phyloP scores from a whole-genome alignment of 768 basidiomycete genomes.

The Sarcodon aspratus region DNA sequence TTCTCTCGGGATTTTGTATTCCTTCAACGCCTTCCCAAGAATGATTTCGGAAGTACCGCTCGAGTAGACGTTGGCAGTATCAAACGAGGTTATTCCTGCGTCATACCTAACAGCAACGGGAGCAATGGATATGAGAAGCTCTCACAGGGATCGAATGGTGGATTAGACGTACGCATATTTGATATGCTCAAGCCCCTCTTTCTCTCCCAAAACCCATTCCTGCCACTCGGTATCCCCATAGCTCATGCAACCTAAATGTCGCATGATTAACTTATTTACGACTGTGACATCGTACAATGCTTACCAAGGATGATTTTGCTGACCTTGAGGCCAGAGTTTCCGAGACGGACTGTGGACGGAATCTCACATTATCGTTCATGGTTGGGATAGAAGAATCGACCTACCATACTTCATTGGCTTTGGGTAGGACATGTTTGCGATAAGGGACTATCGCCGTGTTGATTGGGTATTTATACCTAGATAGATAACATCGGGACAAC shows the following conservation, averaged over 20 bases:
- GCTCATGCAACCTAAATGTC: constrained; percentile 13
- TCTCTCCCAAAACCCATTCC: constrained; percentile 25
- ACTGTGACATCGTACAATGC: neutral
- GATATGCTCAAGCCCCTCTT: constrained; percentile 24
- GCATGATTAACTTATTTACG: neutral
- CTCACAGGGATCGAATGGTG: neutral
- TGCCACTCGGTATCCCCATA: constrained; percentile 18
- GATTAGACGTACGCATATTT: constrained; percentile 21
- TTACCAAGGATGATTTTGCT: constrained; percentile 22
- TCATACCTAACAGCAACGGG: constrained; percentile 17
- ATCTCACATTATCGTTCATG: neutral
- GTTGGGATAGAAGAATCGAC: neutral
- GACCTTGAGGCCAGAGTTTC: constrained; percentile 31
- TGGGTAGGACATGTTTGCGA: neutral
- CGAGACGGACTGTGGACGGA: constrained; percentile 20
- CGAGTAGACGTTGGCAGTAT: constrained; percentile 25
- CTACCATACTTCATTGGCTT: neutral
- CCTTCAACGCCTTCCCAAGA: constrained; percentile 34
- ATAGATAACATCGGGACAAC: too few relatives aligned
- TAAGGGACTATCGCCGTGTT: neutral
- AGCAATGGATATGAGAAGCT: neutral
- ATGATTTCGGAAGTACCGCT: constrained; percentile 29
- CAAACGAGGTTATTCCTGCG: constrained; percentile 25
- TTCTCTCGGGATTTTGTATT: constrained; percentile 28
- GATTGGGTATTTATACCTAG: too few relatives aligned